Base-by-base conservation (phyloP, 2,329 filamentous ascomycete genomes). In the Claviceps purpurea region DNA sequence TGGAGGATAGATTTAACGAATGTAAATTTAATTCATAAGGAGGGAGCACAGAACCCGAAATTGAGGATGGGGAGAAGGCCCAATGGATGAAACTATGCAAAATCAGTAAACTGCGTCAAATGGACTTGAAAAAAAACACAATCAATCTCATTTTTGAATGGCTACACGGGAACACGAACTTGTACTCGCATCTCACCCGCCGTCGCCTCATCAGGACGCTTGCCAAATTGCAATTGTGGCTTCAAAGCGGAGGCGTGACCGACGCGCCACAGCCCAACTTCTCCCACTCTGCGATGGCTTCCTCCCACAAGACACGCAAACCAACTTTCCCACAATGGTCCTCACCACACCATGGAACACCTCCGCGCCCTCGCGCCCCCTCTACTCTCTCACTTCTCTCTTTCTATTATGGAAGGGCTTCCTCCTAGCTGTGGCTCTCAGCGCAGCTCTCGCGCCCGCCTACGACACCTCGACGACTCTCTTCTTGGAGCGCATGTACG, bases 391-490 rank as follows among this genome's bases (percentile, higher is more conserved):
- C 5, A 49, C 57, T 6, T 41, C 54, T 18, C 38, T 62, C n/a
- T 89, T 87, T 61, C 51, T 71, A 4, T 63, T 70, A 13, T 90
- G 85, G 85, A 93, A 91, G 63, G 49, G 66, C 5, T 62, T 87
- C 10, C 70, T 93, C 6, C 65, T 89, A n/a, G 59, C 75, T 46
- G 65, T 90, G 51, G 81, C 81, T 30, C 62, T 76, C 50, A 69
- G 69, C 38, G 72, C 73, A 40, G 66, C 67, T 50, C 64, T 77
- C 47, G 79, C 74, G 53, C 77, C 78, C 16, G 79, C 78, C 57
- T 94, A 93, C 65, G 87, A 94, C 68, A 90, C 87, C n/a, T 91
- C 86, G 6, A 83, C 78, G 6, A 75, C 75, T 41, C 61, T 75
- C 69, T 62, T 70, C 56, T 66, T 74, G 56, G 59, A 64, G 51